phyloP scores from a whole-genome alignment of 2,329 filamentous ascomycete species.

The Volutella citrinella region DNA sequence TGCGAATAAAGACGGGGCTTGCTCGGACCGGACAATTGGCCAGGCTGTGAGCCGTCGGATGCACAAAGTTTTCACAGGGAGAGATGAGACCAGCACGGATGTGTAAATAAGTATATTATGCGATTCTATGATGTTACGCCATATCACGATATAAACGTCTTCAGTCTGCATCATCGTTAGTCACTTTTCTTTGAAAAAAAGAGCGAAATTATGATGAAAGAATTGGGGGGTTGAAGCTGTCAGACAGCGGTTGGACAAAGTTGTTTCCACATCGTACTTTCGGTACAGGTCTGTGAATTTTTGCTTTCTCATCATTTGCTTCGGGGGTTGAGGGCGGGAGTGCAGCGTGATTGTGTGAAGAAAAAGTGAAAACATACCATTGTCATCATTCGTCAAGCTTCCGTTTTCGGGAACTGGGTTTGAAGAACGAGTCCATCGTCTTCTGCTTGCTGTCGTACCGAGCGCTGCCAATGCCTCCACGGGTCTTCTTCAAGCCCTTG shows the following conservation, averaged over 20 bases:
- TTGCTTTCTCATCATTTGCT: constrained; percentile 65
- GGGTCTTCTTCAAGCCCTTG: constrained; percentile 69
- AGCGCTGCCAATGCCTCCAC: constrained; percentile 78
- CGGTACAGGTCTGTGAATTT: constrained; percentile 82
- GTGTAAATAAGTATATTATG: constrained; percentile 31
- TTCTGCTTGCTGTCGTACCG: constrained; percentile 72
- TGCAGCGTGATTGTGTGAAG: constrained; percentile 15
- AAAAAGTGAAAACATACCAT: constrained; percentile 37
- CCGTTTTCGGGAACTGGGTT: constrained; percentile 30
- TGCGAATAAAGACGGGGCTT: constrained; percentile 54
- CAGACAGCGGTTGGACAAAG: constrained; percentile 85
- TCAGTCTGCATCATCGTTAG: constrained; percentile 18
- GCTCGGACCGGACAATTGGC: constrained; percentile 54
- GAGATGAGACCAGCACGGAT: constrained; percentile 54
- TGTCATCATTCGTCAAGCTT: constrained; percentile 22
- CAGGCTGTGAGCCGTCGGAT: constrained; percentile 57
- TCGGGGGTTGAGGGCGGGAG: constrained; percentile 10
- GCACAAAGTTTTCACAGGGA: constrained; percentile 57
- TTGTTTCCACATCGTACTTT: constrained; percentile 66
- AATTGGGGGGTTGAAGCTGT: constrained; percentile 42
- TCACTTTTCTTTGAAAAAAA: constrained; percentile 22
- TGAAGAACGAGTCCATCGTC: constrained; percentile 76
- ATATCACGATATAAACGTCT: constrained; percentile 1
- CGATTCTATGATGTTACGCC: constrained; percentile 7
- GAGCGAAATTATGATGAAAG: constrained; percentile 3